Conservation (phyloP, 2,329 filamentous ascomycete species). For the Madurella mycetomatis region DNA sequence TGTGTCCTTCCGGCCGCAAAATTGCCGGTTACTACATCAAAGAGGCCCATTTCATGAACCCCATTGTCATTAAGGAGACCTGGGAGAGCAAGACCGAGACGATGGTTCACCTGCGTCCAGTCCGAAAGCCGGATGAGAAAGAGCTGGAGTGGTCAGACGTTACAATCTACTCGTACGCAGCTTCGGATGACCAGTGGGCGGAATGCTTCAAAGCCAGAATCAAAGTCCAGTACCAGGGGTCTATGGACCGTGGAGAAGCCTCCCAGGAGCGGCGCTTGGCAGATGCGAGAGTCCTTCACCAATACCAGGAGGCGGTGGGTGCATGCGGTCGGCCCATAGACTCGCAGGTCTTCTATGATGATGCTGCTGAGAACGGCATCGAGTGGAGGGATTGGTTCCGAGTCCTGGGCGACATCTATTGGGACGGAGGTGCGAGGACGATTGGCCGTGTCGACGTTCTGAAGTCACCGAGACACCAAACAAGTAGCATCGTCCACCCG, state of each 20-base stretch:
- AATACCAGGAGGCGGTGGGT: background rate
- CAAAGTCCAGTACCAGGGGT: conserved; percentile 27
- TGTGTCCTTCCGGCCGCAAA: background rate
- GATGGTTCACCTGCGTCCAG: conserved; percentile 25
- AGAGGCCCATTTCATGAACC: background rate
- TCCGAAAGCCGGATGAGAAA: conserved; percentile 21
- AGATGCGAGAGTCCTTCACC: too few species aligned
- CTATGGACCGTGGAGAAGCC: conserved; percentile 11
- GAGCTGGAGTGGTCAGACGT: conserved; percentile 28
- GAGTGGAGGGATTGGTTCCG: conserved; percentile 30
- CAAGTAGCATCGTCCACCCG: conserved; percentile 31
- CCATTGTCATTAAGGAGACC: conserved; percentile 6
- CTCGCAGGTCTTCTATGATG: conserved; percentile 27
- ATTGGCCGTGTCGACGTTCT: conserved; percentile 25
- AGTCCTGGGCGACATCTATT: conserved; percentile 28
- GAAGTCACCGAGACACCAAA: conserved; percentile 17
- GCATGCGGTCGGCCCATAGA: conserved; percentile 25
- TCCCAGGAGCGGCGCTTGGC: background rate
- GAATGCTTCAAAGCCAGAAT: conserved; percentile 31
- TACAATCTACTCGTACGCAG: conserved; percentile 26
- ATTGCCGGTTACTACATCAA: background rate
- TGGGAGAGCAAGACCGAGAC: conserved; percentile 30
- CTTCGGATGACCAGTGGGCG: conserved; percentile 24
- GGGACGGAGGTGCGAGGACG: conserved; percentile 25
- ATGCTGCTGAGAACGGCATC: conserved; percentile 27